Conservation (phyloP, 176 grass and related monocot genomes). For the Cymbopogon citratus region DNA sequence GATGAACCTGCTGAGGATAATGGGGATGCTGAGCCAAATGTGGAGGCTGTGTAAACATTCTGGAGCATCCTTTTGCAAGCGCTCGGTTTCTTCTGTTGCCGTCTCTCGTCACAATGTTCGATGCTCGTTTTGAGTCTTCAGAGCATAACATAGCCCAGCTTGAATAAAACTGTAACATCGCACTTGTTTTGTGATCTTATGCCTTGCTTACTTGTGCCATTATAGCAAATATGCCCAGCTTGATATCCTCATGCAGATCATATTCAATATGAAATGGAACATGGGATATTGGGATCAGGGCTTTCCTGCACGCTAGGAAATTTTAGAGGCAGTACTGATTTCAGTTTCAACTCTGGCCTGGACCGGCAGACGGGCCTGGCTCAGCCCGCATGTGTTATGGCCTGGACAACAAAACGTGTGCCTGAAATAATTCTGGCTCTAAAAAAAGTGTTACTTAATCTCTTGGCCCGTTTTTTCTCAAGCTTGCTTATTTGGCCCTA, state of each 20-base stretch:
- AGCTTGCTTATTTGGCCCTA: too few species aligned
- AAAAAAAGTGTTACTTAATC: too few species aligned
- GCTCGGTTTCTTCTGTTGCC: not conserved
- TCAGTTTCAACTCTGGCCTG: too few species aligned
- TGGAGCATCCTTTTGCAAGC: not conserved
- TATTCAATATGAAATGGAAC: too few species aligned
- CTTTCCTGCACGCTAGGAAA: too few species aligned
- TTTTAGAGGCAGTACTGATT: too few species aligned
- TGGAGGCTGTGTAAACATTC: slow-evolving; percentile 11
- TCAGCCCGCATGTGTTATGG: too few species aligned
- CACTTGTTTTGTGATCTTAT: not conserved
- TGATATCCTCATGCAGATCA: not conserved
- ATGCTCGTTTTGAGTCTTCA: not conserved
- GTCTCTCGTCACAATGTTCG: not conserved
- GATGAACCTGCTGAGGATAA: slow-evolving; percentile 9
- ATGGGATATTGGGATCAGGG: too few species aligned
- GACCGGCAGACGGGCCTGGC: too few species aligned
- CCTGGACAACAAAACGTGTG: too few species aligned
- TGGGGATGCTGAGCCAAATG: not conserved
- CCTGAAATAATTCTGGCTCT: too few species aligned
- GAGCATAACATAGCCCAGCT: not conserved
- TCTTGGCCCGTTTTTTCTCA: too few species aligned
- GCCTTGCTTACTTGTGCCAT: not conserved
- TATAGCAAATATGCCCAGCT: not conserved
- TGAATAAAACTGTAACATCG: slow-evolving; percentile 17